Percentiles rank a stretch among this genome's conserved stretches.
phyloP scores from a whole-genome alignment of 2,329 filamentous ascomycete genomes.

The Rutstroemia sydowiana region DNA sequence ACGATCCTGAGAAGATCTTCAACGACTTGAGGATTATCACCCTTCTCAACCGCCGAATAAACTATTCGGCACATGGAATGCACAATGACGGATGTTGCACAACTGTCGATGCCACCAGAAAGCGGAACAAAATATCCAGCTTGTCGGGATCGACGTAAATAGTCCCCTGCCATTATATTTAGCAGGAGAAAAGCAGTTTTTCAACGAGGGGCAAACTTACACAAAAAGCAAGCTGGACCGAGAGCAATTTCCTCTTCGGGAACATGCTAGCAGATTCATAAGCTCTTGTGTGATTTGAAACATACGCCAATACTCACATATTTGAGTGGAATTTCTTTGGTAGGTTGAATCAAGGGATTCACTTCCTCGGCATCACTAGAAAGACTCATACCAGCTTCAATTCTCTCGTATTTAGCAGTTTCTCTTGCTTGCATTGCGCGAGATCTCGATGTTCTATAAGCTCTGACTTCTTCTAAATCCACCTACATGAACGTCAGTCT shows the following conservation, averaged over 20 bases:
- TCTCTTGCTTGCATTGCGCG: constrained; percentile 16
- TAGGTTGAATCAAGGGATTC: constrained; percentile 35
- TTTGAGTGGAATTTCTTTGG: background rate
- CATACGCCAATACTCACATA: too few species aligned
- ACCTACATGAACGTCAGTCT: too few species aligned
- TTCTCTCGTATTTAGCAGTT: constrained; percentile 33
- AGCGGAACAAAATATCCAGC: constrained; percentile 10
- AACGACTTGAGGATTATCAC: constrained; percentile 45
- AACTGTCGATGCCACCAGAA: constrained; percentile 8
- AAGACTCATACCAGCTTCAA: constrained; percentile 37
- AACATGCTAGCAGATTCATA: background rate
- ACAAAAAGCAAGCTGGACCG: constrained; percentile 7
- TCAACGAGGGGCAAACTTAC: background rate
- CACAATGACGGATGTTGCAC: constrained; percentile 7
- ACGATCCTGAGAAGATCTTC: constrained; percentile 43
- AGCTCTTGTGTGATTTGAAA: too few species aligned
- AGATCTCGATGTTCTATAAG: constrained; percentile 39
- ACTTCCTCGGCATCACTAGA: constrained; percentile 34
- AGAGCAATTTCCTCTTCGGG: constrained; percentile 10
- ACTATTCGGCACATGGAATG: constrained; percentile 41
- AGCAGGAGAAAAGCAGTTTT: too few species aligned
- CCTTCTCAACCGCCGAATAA: constrained; percentile 41
- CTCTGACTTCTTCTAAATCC: constrained; percentile 64
- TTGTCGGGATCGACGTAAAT: constrained; percentile 2
- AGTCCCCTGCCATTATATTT: background rate